Percentiles rank a stretch among this genome's conserved stretches.
phyloP scores from a whole-genome alignment of 495 filamentous ascomycete species.

The Talaromyces ruber region DNA sequence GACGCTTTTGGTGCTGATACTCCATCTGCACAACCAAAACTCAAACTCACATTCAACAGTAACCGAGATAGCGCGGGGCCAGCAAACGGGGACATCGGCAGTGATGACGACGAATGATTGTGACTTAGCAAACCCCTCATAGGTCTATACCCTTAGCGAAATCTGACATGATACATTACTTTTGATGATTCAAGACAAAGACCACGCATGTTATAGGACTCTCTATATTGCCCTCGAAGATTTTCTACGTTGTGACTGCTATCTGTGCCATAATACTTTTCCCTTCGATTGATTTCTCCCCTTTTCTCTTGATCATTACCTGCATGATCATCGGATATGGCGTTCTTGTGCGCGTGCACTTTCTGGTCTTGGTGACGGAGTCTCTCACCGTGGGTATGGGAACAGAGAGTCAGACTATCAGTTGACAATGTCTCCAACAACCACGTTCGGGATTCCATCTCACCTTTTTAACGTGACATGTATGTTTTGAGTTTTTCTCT shows the following conservation, averaged over 20 bases:
- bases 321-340: not conserved
- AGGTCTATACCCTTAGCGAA: not conserved
- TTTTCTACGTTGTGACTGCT: not conserved
- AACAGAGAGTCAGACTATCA: not conserved
- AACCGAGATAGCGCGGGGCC: conserved; percentile 27
- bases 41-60: conserved; percentile 49
- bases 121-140: not conserved
- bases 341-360: not conserved
- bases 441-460: not conserved
- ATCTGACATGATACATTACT: not conserved
- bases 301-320: not conserved
- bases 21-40: conserved; percentile 44
- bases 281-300: not conserved
- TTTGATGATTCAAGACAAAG: not conserved
- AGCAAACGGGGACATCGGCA: conserved; percentile 20
- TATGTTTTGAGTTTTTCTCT: not conserved
- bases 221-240: not conserved
- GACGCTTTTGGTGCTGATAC: conserved; percentile 62
- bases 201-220: not conserved
- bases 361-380: not conserved
- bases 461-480: not conserved
- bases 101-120: conserved; percentile 30
- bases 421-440: not conserved
- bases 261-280: not conserved
- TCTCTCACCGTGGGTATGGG: not conserved